Conservation (phyloP, 2,329 filamentous ascomycete species). For the Fusarium concolor region DNA sequence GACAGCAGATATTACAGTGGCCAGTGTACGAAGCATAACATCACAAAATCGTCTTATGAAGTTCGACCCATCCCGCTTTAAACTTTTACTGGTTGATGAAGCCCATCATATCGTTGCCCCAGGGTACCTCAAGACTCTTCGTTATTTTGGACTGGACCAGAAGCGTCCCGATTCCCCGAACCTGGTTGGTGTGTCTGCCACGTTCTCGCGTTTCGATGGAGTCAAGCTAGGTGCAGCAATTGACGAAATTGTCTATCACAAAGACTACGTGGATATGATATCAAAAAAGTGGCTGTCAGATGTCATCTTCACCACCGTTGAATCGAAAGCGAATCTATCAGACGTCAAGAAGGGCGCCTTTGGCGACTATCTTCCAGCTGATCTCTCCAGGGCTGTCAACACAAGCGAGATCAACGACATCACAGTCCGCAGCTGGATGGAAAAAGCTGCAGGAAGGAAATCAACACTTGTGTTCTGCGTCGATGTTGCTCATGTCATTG, state of each 20-base stretch:
- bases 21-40: constrained; percentile 86
- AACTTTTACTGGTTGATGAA: constrained; percentile 93
- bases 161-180: constrained; percentile 63
- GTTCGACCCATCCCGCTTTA: constrained; percentile 83
- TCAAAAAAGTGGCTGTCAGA: constrained; percentile 91
- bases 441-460: constrained; percentile 77
- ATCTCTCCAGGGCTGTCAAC: constrained; percentile 87
- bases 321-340: constrained; percentile 83
- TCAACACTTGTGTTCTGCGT: constrained; percentile 97
- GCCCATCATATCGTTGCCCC: constrained; percentile 94
- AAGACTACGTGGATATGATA: constrained; percentile 76
- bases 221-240: constrained; percentile 84
- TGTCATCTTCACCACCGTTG: constrained; percentile 93
- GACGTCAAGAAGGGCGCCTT: constrained; percentile 68
- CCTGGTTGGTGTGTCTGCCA: constrained; percentile 91
- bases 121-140: constrained; percentile 78
- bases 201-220: constrained; percentile 82
- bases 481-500: constrained; percentile 83
- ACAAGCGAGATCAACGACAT: constrained; percentile 84
- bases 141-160: constrained; percentile 79
- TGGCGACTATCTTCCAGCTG: constrained; percentile 82
- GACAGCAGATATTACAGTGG: constrained; percentile 89
- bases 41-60: constrained; percentile 83
- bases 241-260: constrained; percentile 96
- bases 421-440: constrained; percentile 86